Evolutionary conservation across 2,329 filamentous ascomycete genomes (phyloP).

Genomic region (Exophiala bonariae): DNA sequence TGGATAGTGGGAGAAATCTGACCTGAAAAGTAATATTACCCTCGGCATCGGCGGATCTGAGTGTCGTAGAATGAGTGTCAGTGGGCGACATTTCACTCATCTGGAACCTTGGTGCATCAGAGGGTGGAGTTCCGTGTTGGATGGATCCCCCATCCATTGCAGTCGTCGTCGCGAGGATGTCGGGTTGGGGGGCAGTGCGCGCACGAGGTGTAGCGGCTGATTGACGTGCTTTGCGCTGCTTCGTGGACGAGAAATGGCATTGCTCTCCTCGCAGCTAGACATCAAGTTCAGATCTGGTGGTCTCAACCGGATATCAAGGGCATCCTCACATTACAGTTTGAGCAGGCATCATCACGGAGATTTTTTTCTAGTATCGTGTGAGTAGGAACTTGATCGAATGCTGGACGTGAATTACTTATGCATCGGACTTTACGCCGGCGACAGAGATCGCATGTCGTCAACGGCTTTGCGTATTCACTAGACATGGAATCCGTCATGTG

Average conservation of each 20-base stretch:
- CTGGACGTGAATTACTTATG: slow-evolving; percentile 32
- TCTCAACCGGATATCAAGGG: not conserved
- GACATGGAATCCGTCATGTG: too few relatives aligned
- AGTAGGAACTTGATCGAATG: not conserved
- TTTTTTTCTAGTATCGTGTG: slow-evolving; percentile 4
- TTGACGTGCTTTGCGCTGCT: slow-evolving; percentile 20
- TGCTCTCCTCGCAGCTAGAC: slow-evolving; percentile 23
- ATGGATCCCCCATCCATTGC: slow-evolving; percentile 8
- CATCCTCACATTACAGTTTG: slow-evolving; percentile 31
- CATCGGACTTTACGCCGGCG: slow-evolving; percentile 44
- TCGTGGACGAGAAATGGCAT: slow-evolving; percentile 24
- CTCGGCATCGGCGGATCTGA: not conserved
- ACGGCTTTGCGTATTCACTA: slow-evolving; percentile 1
- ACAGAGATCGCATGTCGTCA: slow-evolving; percentile 39
- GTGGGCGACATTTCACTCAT: not conserved
- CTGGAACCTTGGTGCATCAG: not conserved
- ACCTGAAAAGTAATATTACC: not conserved
- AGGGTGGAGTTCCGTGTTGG: slow-evolving; percentile 3
- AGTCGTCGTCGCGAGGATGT: too few relatives aligned
- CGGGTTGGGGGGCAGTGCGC: too few relatives aligned
- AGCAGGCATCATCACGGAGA: slow-evolving; percentile 21
- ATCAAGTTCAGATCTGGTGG: not conserved
- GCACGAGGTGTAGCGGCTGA: slow-evolving; percentile 11
- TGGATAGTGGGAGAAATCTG: not conserved
- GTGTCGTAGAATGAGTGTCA: not conserved